Base-by-base conservation (phyloP, 2,329 filamentous ascomycete species). In the Camptophora hylomeconis region DNA sequence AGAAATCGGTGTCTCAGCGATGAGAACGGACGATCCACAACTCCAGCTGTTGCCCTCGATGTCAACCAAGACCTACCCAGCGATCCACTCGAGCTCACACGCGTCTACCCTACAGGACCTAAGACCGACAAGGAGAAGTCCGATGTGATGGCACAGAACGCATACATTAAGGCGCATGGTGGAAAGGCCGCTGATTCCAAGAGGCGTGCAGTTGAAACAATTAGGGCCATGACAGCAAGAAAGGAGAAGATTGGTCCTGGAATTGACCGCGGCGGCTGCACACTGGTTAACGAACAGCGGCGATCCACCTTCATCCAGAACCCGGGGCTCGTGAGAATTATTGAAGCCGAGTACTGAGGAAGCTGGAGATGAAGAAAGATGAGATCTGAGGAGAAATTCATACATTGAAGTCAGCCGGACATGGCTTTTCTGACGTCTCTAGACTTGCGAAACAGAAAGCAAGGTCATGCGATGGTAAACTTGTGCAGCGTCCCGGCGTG, bases 191-290 rank as follows among this genome's bases (percentile, higher is more conserved):
- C 22, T 7, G 32, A 33, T 22, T 23, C 53, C n/a, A 55, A 60
- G 31, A 48, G 63, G 12, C 61, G 64, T 29, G 63, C 63, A 3
- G 42, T 49, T 21, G 55, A 62, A 25, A 51, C 61, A 3, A 41
- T 61, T 10, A 49, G 53, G 29, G 58, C 60, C 6, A 50, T 71
- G 18, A 52, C 60, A 18, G 53, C 56, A 23, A 60, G 60, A 35
- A 72, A 71, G 45, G 53, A 52, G 26, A 52, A 54, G 13, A 52
- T 69, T 37, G 70, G 69, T 3, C 56, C 63, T 3, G 65, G 61
- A 0, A 53, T 73, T 41, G 68, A 69, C 31, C 54, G 57, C 24
- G 62, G 59, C 21, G 69, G 69, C 4, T 60, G 60, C 21, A 61
- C 56, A 13, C 48, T 74, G 5, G 67, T 62, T 3, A 73, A 61